A percentile compares a stretch with the other conserved stretches of the same genome.
These are phyloP conservation scores for Pleomassaria siparia DNA, from an alignment of 2,329 filamentous ascomycete genomes.

Conservation along the genomic window DNA sequence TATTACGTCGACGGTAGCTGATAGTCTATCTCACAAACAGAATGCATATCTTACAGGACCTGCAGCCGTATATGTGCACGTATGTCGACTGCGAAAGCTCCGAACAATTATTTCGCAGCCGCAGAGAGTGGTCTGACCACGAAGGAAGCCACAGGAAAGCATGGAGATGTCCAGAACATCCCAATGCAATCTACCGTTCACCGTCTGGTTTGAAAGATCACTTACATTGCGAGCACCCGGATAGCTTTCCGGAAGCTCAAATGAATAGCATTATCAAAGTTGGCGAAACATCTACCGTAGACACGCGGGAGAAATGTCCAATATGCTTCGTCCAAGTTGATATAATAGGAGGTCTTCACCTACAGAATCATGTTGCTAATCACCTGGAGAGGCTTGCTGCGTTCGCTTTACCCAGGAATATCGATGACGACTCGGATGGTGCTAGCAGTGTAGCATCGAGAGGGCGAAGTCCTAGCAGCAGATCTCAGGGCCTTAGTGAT, in stretches of 20 bases:
- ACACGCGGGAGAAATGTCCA: conserved; percentile 33
- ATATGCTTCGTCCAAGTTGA: conserved; percentile 31
- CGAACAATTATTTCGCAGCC: conserved; percentile 38
- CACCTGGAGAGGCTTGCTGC: conserved; percentile 39
- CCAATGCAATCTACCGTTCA: conserved; percentile 29
- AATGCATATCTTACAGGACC: conserved; percentile 39
- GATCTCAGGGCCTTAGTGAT: conserved; percentile 17
- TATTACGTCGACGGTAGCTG: neutral
- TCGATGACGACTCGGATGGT: conserved; percentile 32
- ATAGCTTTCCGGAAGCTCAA: conserved; percentile 32
- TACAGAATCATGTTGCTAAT: conserved; percentile 41
- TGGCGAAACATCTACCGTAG: conserved; percentile 35
- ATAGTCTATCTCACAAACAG: conserved; percentile 5
- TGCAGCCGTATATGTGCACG: conserved; percentile 43
- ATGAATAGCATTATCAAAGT: conserved; percentile 32
- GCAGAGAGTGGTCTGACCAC: conserved; percentile 41
- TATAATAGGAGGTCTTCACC: conserved; percentile 23
- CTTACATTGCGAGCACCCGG: conserved; percentile 28
- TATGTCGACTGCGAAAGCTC: conserved; percentile 31
- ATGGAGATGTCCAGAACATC: conserved; percentile 41
- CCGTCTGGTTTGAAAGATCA: conserved; percentile 30
- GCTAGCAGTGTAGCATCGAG: conserved; percentile 34
- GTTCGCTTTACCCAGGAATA: conserved; percentile 34
- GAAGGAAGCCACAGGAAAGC: conserved; percentile 40
- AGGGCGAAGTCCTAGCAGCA: conserved; percentile 21